A percentile compares a stretch with the other conserved stretches of the same genome.
Conservation (phyloP, 345 rosid genomes). For the Citrus medica region DNA sequence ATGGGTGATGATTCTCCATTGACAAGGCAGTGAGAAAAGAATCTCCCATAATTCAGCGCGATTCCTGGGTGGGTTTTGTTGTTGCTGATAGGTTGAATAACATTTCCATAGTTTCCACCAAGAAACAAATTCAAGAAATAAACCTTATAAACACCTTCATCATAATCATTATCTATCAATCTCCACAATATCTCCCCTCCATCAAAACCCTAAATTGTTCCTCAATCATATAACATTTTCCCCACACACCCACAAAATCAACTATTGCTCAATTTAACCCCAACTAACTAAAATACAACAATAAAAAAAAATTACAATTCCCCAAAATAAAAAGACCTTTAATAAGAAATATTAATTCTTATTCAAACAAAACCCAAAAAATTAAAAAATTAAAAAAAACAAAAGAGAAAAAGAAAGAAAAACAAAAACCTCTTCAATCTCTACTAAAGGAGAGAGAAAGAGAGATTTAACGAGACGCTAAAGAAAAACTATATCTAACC, state of each 20-base stretch:
- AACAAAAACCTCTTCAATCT: slow-evolving; percentile 26
- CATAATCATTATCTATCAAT: slow-evolving; percentile 42
- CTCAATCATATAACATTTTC: slow-evolving; percentile 27
- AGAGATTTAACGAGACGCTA: slow-evolving; percentile 32
- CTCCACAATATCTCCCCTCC: slow-evolving; percentile 61
- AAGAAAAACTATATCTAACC: slow-evolving; percentile 41
- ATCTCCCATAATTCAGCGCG: slow-evolving; percentile 49
- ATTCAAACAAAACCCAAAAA: neutral
- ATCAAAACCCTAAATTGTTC: slow-evolving; percentile 45
- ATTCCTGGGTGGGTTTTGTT: slow-evolving; percentile 25
- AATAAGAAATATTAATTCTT: neutral
- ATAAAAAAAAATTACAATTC: neutral
- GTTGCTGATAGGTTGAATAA: slow-evolving; percentile 35
- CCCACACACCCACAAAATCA: slow-evolving; percentile 25
- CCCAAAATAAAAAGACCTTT: neutral
- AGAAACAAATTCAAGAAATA: slow-evolving; percentile 41
- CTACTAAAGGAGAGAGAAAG: slow-evolving; percentile 17
- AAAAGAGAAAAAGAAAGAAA: neutral
- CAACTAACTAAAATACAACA: slow-evolving; percentile 7
- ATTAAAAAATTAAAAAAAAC: neutral
- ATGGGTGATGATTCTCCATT: slow-evolving; percentile 95
- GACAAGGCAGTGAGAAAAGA: slow-evolving; percentile 51
- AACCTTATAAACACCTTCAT: slow-evolving; percentile 38
- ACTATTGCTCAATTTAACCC: slow-evolving; percentile 28
- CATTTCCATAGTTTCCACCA: slow-evolving; percentile 29